Conservation (phyloP, 2,329 filamentous ascomycete genomes). For the Nemania abortiva region DNA sequence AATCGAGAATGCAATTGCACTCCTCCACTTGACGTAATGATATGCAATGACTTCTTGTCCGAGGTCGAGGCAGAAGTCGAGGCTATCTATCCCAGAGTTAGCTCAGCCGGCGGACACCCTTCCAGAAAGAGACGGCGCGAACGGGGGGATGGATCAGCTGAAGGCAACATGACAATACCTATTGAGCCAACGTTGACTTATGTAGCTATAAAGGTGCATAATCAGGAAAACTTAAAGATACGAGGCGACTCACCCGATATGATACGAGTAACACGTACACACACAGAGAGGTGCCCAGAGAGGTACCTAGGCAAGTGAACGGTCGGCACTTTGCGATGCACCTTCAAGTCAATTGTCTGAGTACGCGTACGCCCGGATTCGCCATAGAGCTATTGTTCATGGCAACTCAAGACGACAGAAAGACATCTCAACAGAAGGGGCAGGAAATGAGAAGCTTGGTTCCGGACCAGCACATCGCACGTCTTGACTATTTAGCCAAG, state of each 20-base stretch:
- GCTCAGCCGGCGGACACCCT: not conserved
- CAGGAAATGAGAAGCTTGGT: constrained; percentile 4
- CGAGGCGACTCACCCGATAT: constrained; percentile 19
- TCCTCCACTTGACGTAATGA: not conserved
- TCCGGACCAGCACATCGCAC: constrained; percentile 15
- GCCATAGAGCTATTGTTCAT: not conserved
- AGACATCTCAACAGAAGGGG: not conserved
- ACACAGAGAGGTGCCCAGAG: not conserved
- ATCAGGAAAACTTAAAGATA: constrained; percentile 12
- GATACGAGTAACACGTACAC: no score
- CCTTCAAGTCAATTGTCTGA: not conserved
- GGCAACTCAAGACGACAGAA: not conserved
- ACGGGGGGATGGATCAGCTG: not conserved
- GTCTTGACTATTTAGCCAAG: constrained; percentile 26
- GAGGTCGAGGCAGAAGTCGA: not conserved
- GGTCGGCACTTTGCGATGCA: not conserved
- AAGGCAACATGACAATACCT: constrained; percentile 15
- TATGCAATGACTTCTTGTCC: not conserved
- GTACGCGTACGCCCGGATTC: not conserved
- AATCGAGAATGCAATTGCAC: not conserved
- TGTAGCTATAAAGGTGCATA: not conserved
- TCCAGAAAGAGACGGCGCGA: not conserved
- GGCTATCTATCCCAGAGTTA: not conserved
- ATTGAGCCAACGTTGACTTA: constrained; percentile 14
- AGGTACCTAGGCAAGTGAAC: not conserved